Percentiles rank a stretch among this genome's conserved stretches.
phyloP scores from a whole-genome alignment of 2,329 filamentous ascomycete species.

The Hymenoscyphus scutula region DNA sequence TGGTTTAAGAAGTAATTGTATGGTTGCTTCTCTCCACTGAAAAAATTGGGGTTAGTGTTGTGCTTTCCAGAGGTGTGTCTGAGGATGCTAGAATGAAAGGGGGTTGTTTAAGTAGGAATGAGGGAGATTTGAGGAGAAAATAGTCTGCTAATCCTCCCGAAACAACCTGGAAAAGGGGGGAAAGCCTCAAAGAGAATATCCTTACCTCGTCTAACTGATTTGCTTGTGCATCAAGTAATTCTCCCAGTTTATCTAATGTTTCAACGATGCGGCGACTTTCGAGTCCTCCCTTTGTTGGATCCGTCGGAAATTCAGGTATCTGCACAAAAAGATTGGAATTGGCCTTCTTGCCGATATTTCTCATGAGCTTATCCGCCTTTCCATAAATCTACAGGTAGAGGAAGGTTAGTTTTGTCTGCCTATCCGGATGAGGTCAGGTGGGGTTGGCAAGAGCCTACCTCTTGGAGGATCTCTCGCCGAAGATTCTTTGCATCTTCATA shows the following conservation, averaged over 20 bases:
- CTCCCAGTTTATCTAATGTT: slow-evolving; percentile 62
- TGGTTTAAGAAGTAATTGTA: slow-evolving; percentile 68
- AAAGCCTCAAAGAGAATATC: too few relatives aligned
- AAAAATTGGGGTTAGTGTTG: too few relatives aligned
- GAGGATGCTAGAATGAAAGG: too few relatives aligned
- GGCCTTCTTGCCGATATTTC: slow-evolving; percentile 53
- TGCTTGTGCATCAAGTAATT: slow-evolving; percentile 69
- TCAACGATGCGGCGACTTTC: slow-evolving; percentile 68
- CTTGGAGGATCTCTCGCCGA: slow-evolving; percentile 73
- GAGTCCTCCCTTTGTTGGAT: slow-evolving; percentile 60
- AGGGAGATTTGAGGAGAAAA: too few relatives aligned
- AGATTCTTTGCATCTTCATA: slow-evolving; percentile 79
- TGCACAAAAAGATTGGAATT: slow-evolving; percentile 55
- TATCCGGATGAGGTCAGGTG: neutral
- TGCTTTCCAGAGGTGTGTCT: too few relatives aligned
- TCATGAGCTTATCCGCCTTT: slow-evolving; percentile 65
- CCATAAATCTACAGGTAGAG: slow-evolving; percentile 33
- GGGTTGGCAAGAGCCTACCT: slow-evolving; percentile 36
- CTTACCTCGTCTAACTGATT: slow-evolving; percentile 57
- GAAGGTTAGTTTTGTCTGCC: neutral
- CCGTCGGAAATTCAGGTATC: slow-evolving; percentile 58
- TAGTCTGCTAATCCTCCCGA: too few relatives aligned
- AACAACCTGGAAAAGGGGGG: too few relatives aligned
- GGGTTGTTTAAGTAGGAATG: too few relatives aligned
- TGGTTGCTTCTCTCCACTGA: slow-evolving; percentile 67